These are phyloP conservation scores for Mortierella hygrophila DNA, from an alignment of 192 early-diverging fungal species.

Conservation along the genomic window DNA sequence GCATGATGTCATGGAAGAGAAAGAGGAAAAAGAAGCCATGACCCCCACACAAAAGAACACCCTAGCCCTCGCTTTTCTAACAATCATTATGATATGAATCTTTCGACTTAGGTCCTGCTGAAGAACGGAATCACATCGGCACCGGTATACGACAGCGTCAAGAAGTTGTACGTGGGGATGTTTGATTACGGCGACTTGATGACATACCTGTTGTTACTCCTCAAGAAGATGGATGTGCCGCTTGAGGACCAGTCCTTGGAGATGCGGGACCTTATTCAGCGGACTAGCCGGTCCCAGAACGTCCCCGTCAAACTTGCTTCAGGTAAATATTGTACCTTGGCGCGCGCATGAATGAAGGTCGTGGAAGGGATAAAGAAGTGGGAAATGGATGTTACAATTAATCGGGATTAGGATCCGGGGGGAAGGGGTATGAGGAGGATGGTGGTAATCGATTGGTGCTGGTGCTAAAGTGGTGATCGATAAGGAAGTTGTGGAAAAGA, in stretches of 20 bases:
- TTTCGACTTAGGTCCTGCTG: conserved; percentile 62
- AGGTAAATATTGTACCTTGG: conserved; percentile 49
- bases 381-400: too few species aligned
- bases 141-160: conserved; percentile 76
- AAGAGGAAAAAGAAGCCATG: too few species aligned
- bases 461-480: not conserved
- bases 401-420: not conserved
- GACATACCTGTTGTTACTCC: conserved; percentile 76
- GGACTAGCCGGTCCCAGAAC: conserved; percentile 61
- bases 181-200: conserved; percentile 90
- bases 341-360: too few species aligned
- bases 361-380: too few species aligned
- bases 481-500: not conserved
- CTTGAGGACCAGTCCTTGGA: conserved; percentile 63
- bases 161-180: conserved; percentile 81
- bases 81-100: too few species aligned
- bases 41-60: too few species aligned
- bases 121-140: conserved; percentile 84
- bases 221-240: conserved; percentile 64
- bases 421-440: not conserved
- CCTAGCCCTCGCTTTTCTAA: too few species aligned
- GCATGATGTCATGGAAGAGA: too few species aligned
- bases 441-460: too few species aligned
- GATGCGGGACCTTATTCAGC: conserved; percentile 68
- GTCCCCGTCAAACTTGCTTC: conserved; percentile 75